Base-by-base conservation (phyloP, 306 rosid genomes). In the Vicia sativa region DNA sequence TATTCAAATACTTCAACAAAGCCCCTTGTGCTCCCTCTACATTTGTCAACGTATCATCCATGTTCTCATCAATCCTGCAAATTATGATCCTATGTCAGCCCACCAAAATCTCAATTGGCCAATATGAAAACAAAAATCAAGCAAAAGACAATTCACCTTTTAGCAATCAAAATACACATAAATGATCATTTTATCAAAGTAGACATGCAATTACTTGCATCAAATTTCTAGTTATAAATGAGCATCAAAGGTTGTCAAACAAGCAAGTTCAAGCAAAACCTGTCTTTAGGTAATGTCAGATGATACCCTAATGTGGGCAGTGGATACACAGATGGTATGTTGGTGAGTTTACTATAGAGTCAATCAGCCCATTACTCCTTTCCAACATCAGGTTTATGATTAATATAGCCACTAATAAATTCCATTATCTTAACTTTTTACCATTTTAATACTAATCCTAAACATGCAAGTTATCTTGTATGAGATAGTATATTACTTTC, bases 21-120 rank as follows among this genome's bases (percentile, higher is more conserved):
- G 84, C 86, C 62, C 95, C 97, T 79, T 95, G 97, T 44, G 96
- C 95, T n/a, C 97, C 99, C 71, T 95, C 99, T 45, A 95, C 97
- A 3, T 91, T 95, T 6, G 91, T 72, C 82, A 95, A 65, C 2
- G 99, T 82, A 79, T 95, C 99, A 11, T 95, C 96, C 96, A 90
- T 95, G 83, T 95, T 95, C 76, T 95, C 97, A 64, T 95, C 99
- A 75, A 95, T 95, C 86, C 96, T 87, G 90, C 72, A 73, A 60
- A 48, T 49, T 16, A 57, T 21, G 68, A 16, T 66, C 42, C 48
- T 7, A 18, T 26, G 65, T 68, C 43, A 74, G 10, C 57, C 65
- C 57, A 52, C 60, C 66, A 57, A n/a, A 54, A 58, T 60, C 73
- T 65, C 70, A 49, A 72, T 28, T 26, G 49, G 75, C 35, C 50